Conservation (phyloP, 2,329 filamentous ascomycete genomes). For the Neurospora crassa region DNA sequence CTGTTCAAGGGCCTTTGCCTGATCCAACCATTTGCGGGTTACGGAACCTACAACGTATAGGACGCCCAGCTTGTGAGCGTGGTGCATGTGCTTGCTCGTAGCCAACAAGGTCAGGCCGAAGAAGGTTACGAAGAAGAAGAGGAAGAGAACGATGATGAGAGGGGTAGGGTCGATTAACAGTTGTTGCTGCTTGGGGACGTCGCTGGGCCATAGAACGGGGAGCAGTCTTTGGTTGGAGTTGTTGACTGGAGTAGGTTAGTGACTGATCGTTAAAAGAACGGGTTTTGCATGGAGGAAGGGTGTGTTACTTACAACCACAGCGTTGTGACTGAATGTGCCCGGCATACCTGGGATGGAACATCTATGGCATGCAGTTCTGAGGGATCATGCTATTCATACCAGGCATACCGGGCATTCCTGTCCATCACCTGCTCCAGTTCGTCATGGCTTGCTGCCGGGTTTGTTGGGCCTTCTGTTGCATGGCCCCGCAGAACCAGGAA, state of each 20-base stretch:
- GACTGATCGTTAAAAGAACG: no score
- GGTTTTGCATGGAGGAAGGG: no score
- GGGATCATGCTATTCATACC: not conserved
- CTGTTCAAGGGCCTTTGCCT: not conserved
- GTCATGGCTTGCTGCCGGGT: constrained; percentile 27
- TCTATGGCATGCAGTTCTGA: constrained; percentile 20
- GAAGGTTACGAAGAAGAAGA: not conserved
- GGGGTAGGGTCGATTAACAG: not conserved
- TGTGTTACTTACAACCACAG: no score
- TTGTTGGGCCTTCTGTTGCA: constrained; percentile 40
- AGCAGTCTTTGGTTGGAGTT: not conserved
- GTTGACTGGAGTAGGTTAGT: not conserved
- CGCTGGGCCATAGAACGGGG: not conserved
- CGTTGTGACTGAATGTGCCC: no score
- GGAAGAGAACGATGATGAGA: not conserved
- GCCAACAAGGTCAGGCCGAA: not conserved
- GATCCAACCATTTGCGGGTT: not conserved
- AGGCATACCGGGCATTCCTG: constrained; percentile 27
- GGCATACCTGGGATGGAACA: constrained; percentile 16
- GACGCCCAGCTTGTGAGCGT: not conserved
- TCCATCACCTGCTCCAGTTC: constrained; percentile 33
- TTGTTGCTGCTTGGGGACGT: not conserved
- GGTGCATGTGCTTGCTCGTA: not conserved
- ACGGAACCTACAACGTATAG: not conserved
- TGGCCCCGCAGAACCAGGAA: constrained; percentile 30